Evolutionary conservation across 108 stramenopile genomes (phyloP).

Genomic region (Skeletonema marinoi): DNA sequence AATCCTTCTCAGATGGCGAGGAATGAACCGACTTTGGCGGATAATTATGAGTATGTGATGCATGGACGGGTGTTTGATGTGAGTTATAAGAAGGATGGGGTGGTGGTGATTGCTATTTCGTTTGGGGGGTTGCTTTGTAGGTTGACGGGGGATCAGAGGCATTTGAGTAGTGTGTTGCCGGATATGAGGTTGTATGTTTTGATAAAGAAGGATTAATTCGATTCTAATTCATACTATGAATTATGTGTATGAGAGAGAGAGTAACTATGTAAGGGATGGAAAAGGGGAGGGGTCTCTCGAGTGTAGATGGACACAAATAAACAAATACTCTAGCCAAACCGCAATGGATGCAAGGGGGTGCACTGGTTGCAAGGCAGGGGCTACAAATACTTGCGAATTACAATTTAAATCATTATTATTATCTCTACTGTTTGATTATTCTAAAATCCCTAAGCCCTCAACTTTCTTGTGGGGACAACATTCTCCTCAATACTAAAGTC

Average conservation of each 20-base stretch:
- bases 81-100: constrained; percentile 80
- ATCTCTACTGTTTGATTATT: neutral
- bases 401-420: too few species aligned
- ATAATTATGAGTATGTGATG: constrained; percentile 98
- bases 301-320: neutral
- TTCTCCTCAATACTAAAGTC: neutral
- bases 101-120: constrained; percentile 82
- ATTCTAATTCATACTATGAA: neutral
- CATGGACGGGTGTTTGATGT: constrained; percentile 95
- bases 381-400: too few species aligned
- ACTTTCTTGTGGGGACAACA: neutral
- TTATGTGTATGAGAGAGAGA: neutral
- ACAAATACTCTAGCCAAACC: too few species aligned
- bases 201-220: constrained; percentile 82
- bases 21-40: constrained; percentile 84
- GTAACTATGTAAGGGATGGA: too few species aligned
- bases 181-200: constrained; percentile 91
- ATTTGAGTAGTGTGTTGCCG: constrained; percentile 87
- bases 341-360: too few species aligned
- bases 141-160: constrained; percentile 92
- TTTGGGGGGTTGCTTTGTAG: constrained; percentile 97
- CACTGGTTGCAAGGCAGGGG: too few species aligned
- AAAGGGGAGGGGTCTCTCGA: neutral
- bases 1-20: constrained; percentile 33
- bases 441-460: neutral